Evolutionary conservation across 768 basidiomycete genomes (phyloP), one percentile per base, ranked within the genome.

Genomic region (Gymnopilus junonius): DNA sequence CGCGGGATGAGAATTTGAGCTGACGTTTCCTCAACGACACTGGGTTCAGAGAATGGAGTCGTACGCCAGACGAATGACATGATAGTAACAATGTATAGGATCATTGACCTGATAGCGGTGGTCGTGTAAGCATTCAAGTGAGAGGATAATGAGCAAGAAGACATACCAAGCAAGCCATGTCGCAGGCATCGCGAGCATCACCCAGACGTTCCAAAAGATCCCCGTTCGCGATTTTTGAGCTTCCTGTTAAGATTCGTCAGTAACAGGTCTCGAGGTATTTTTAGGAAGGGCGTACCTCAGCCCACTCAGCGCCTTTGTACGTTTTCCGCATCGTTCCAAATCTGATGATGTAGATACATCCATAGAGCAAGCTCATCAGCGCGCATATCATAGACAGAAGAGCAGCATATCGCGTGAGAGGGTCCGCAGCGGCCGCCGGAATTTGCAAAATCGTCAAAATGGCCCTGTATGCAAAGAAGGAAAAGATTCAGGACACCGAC

Each of bases 311-410:
- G 1, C 88, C 89, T 67, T 85, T 85, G 67, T 86, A 78, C 76
- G 88, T 85, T 63, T 80, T 86, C 20, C 83, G 79, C 89, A 91
- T 90, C 0, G 80, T 83, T 2, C 82, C 83, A 62, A 90, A 90
- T 23, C 87, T 79, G 27, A 90, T 76, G 34, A 87, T 89, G 69
- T 85, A 91, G 31, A 88, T 78, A 67, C 89, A 87, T 0, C 89
- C 89, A 65, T 81, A 90, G 2, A 83, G 76, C 25, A 90, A 72
- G 68, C 87, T 88, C 82, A 89, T 82, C 42, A 90, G 69, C 1
- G 88, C 84, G 32, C 83, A 87, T 0, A 84, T 73, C 42, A 89
- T 74, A 1, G 88, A 88, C 15, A 86, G 73, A 15, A 90, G 75
- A 0, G 87, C 86, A 0, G 83, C 74, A 23, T 84, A 87, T 59